Base-by-base conservation (phyloP, 345 rosid genomes). In the Trapa incisa region DNA sequence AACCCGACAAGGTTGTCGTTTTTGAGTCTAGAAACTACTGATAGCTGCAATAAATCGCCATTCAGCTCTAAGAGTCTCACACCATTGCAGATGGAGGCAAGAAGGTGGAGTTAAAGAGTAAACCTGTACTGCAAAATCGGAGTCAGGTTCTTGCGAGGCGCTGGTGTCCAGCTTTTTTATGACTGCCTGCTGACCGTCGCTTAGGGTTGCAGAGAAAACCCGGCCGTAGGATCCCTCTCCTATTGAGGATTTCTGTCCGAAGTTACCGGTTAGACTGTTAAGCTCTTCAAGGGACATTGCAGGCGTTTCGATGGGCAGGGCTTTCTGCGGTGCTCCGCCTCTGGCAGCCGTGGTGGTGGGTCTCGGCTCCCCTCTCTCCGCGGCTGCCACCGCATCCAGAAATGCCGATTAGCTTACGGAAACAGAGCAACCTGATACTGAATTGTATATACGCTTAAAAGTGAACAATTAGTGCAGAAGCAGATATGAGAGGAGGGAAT, bases 171-270 rank as follows among this genome's bases (percentile, higher is more conserved):
- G 86, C 76, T 91, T 91, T 80, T 95, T 91, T 12, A 91, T 88
- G 41, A 96, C 98, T 48, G 79, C 98, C 48, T 69, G 67, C 65
- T 63, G 74, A 7, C 84, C 89, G 16, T 78, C 70, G 67, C 60
- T 74, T 73, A 86, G 72, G 71, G 80, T 83, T 65, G 89, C 99
- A 47, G 48, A 69, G 73, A 87, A 95, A 71, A 91, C 99, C 38
- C 98, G 87, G 66, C 98, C 98, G 39, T 89, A 95, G 16, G 99
- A 91, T 64, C 97, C 99, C 79, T 95, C 99, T 64, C 96, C 99
- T 0, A 91, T 85, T 79, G 91, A 70, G 33, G 99, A 84, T 83
- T 91, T 87, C 29, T 80, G 68, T 0, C 94, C 97, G 42, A 95
- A 91, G 72, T 89, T 91, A 39, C 69, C 73, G 0, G 96, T 86